These are phyloP conservation scores for Platanthera zijinensis DNA, from an alignment of 106 monocot species.

Conservation along the genomic window DNA sequence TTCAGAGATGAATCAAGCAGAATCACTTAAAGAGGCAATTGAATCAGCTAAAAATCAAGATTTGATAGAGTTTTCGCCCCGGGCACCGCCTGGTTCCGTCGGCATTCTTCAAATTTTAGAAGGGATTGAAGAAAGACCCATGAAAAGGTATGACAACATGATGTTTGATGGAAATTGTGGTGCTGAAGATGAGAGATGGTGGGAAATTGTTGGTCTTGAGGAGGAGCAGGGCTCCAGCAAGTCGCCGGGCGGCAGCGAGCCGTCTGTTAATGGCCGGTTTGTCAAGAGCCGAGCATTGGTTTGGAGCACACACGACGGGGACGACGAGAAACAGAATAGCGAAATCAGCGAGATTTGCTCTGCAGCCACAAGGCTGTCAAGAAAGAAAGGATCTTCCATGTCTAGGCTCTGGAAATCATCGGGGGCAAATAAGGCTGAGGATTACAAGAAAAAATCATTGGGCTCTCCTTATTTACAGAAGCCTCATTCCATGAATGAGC, in stretches of 20 bases:
- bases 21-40: constrained; percentile 49
- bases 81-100: constrained; percentile 63
- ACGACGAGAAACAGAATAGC: constrained; percentile 28
- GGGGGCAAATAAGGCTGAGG: constrained; percentile 10
- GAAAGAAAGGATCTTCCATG: constrained; percentile 63
- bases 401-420: constrained; percentile 67
- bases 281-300: constrained; percentile 49
- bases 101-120: constrained; percentile 80
- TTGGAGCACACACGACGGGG: constrained; percentile 46
- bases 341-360: constrained; percentile 69
- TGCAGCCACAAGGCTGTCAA: constrained; percentile 27
- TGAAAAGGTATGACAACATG: constrained; percentile 21
- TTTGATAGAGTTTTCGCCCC: constrained; percentile 65
- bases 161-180: constrained; percentile 28
- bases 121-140: constrained; percentile 29
- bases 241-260: constrained; percentile 71
- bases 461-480: constrained; percentile 37
- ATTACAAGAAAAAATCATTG: constrained; percentile 19
- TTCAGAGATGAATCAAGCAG: constrained; percentile 39
- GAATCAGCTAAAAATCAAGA: constrained; percentile 36
- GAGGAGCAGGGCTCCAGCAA: constrained; percentile 80
- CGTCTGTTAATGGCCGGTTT: constrained; percentile 55
- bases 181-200: constrained; percentile 70
- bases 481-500: constrained; percentile 30
- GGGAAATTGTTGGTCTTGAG: constrained; percentile 73